These are phyloP conservation scores for Exophiala dermatitidis DNA, from an alignment of 2,329 filamentous ascomycete species.

Conservation along the genomic window DNA sequence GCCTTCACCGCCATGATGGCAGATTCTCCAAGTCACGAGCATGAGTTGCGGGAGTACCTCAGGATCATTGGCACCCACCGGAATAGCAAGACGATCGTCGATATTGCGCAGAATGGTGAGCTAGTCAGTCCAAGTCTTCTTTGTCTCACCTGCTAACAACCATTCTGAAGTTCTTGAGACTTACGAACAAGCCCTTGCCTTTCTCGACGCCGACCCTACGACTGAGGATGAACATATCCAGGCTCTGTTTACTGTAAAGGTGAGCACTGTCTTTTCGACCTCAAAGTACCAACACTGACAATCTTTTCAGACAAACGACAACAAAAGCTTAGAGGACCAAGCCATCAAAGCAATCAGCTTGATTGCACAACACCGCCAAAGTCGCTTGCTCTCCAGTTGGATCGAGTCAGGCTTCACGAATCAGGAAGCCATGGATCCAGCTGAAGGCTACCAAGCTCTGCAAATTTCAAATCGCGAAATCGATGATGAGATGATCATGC, in stretches of 20 bases:
- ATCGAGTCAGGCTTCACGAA: constrained; percentile 49
- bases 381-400: constrained; percentile 47
- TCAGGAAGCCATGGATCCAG: constrained; percentile 50
- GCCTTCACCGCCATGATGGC: constrained; percentile 53
- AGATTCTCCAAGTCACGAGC: constrained; percentile 49
- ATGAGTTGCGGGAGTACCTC: constrained; percentile 50
- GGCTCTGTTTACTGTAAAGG: constrained; percentile 51
- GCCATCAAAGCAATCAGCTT: constrained; percentile 51
- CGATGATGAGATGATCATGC: constrained; percentile 45
- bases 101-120: constrained; percentile 50
- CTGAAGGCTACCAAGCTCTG: constrained; percentile 47
- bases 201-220: constrained; percentile 47
- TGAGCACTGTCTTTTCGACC: constrained; percentile 27
- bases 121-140: constrained; percentile 5
- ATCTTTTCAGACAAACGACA: constrained; percentile 43
- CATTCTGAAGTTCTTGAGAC: constrained; percentile 45
- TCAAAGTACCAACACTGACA: not conserved
- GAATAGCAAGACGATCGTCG: constrained; percentile 51
- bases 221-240: constrained; percentile 52
- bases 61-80: constrained; percentile 54
- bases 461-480: constrained; percentile 47
- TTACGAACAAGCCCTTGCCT: constrained; percentile 57
- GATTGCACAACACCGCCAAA: constrained; percentile 54
- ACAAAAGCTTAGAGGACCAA: constrained; percentile 42
- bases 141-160: constrained; percentile 11